These are phyloP conservation scores for Coemansia sp. DNA, from an alignment of 192 early-diverging fungal genomes.

Conservation along the genomic window DNA sequence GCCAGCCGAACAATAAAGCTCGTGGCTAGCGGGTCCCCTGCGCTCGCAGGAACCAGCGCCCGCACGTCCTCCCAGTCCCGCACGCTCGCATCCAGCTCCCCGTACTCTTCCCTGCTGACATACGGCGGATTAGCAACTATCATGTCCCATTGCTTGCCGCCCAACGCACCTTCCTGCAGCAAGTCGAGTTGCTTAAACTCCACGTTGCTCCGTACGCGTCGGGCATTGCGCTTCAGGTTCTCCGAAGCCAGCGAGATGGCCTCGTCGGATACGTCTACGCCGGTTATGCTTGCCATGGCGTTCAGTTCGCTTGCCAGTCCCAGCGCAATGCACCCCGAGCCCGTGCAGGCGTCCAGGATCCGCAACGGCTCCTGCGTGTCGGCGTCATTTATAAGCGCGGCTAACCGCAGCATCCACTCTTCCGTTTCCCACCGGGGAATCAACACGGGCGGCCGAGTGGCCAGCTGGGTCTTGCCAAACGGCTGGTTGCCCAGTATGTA, in stretches of 20 bases:
- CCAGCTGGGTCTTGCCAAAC: conserved; percentile 75
- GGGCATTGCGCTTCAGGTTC: conserved; percentile 47
- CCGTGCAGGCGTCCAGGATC: conserved; percentile 86
- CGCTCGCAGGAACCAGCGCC: conserved; percentile 58
- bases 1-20: conserved; percentile 32
- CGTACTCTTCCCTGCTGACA: conserved; percentile 68
- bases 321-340: conserved; percentile 80
- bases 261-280: conserved; percentile 63
- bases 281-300: conserved; percentile 52
- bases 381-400: conserved; percentile 42
- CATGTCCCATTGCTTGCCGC: conserved; percentile 55
- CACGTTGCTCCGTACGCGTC: conserved; percentile 33
- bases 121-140: conserved; percentile 94
- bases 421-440: conserved; percentile 96
- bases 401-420: conserved; percentile 76
- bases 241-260: conserved; percentile 63
- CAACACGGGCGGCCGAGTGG: conserved; percentile 68
- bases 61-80: conserved; percentile 81
- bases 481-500: conserved; percentile 89
- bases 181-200: conserved; percentile 55
- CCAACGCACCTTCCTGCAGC: not conserved
- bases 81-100: conserved; percentile 65
- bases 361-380: conserved; percentile 39
- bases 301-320: conserved; percentile 63
- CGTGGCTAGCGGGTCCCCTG: conserved; percentile 22